A percentile compares a stretch with the other conserved stretches of the same genome.
These are phyloP conservation scores for Pontederia paniculata DNA, from an alignment of 176 grass and related monocot species.

Conservation along the genomic window DNA sequence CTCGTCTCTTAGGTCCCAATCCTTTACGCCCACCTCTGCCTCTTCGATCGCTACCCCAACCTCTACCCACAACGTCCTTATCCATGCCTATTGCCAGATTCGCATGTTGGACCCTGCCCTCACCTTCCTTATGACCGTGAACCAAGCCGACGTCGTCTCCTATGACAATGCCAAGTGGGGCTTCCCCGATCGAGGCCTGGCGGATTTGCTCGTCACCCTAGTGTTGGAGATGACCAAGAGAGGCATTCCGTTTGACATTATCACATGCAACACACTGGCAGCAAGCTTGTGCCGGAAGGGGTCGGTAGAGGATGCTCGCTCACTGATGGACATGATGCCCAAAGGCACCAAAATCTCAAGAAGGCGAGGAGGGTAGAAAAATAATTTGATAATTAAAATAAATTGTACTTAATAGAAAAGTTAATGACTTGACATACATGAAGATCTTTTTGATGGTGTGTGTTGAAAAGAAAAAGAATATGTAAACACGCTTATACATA, in stretches of 20 bases:
- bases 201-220: constrained; percentile 24
- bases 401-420: too few species aligned
- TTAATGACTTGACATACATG: too few species aligned
- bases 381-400: too few species aligned
- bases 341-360: constrained; percentile 24
- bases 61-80: constrained; percentile 34
- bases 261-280: constrained; percentile 46
- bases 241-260: constrained; percentile 41
- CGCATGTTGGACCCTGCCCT: constrained; percentile 26
- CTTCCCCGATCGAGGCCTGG: constrained; percentile 34
- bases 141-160: constrained; percentile 29
- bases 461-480: too few species aligned
- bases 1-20: constrained; percentile 29
- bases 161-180: constrained; percentile 59
- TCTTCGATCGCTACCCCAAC: constrained; percentile 17
- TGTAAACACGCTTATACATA: too few species aligned
- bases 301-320: constrained; percentile 26
- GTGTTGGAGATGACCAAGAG: constrained; percentile 76
- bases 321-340: constrained; percentile 33
- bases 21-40: constrained; percentile 25
- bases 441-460: too few species aligned
- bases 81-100: constrained; percentile 42
- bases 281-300: constrained; percentile 35
- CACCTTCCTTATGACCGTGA: constrained; percentile 7
- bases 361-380: too few species aligned